Evolutionary conservation across 192 early-diverging fungal species (phyloP), one percentile per base, ranked within the genome.

Genomic region (Gryganskiella cystojenkinii): DNA sequence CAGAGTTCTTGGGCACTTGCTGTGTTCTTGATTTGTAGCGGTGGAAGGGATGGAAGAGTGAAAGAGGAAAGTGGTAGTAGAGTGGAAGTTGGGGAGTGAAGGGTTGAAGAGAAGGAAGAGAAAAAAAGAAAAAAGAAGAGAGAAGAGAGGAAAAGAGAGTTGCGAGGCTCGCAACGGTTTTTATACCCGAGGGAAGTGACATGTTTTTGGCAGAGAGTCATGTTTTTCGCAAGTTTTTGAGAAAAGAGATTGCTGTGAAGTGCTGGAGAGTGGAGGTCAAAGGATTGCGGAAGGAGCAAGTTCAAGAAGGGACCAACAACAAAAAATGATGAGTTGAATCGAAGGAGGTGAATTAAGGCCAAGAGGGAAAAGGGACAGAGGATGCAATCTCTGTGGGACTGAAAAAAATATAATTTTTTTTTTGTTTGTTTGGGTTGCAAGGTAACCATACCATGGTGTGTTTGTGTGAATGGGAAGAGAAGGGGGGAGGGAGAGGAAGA

Each of bases 161-260:
- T 50, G 47, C 20, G 24, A 6, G 3, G 25, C 46, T 7, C 15
- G 25, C 54, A 61, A 54, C 28, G 52, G 20, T 56, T 70, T 70
- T 61, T 70, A 67, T 67, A 67, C 64, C 64, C 55, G 64, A 46
- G 44, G 57, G 55, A 34, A 55, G 11, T 24, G 11, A 47, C 51
- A 19, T 35, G n/a, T n/a, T n/a, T n/a, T n/a, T n/a, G n/a, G n/a
- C n/a, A n/a, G n/a, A n/a, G n/a, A n/a, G n/a, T n/a, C n/a, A n/a
- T n/a, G n/a, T n/a, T n/a, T n/a, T n/a, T n/a, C n/a, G n/a, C n/a
- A n/a, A n/a, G n/a, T n/a, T n/a, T n/a, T n/a, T n/a, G n/a, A n/a
- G n/a, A n/a, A n/a, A n/a, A n/a, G n/a, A n/a, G n/a, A n/a, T n/a
- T n/a, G n/a, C n/a, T n/a, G n/a, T n/a, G n/a, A n/a, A 57, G 56